Percentiles rank a stretch among this genome's conserved stretches.
Evolutionary conservation across 176 grass and related monocot genomes (phyloP).

Genomic region (Carex parvula): DNA sequence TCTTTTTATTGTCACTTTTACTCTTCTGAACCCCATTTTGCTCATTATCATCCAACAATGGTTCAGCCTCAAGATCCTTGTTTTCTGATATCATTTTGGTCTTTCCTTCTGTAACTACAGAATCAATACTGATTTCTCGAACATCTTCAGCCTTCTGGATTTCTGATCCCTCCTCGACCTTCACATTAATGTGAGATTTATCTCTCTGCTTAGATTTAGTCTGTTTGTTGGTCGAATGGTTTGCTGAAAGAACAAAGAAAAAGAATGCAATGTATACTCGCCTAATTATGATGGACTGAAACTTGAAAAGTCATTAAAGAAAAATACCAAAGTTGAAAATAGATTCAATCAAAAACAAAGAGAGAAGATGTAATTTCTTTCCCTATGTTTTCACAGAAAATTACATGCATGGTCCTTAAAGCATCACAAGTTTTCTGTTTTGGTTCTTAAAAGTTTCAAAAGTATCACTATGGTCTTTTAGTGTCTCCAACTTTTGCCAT

Average conservation of each 20-base stretch:
- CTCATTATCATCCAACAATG: slow-evolving; percentile 34
- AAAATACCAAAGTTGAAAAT: not conserved
- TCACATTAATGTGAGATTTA: slow-evolving; percentile 19
- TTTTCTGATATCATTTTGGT: slow-evolving; percentile 30
- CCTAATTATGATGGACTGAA: not conserved
- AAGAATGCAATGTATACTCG: not conserved
- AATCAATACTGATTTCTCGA: slow-evolving; percentile 34
- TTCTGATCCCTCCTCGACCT: slow-evolving; percentile 33
- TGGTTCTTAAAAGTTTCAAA: not conserved
- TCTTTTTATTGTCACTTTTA: slow-evolving; percentile 26
- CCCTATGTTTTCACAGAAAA: not conserved
- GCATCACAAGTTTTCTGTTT: not conserved
- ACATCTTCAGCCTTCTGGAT: slow-evolving; percentile 27
- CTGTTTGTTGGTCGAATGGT: slow-evolving; percentile 31
- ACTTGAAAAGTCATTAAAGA: not conserved
- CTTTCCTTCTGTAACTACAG: slow-evolving; percentile 28
- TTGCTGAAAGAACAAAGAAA: slow-evolving; percentile 37
- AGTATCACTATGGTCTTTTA: not conserved
- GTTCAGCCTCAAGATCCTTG: slow-evolving; percentile 27
- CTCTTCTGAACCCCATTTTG: slow-evolving; percentile 43
- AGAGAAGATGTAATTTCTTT: not conserved
- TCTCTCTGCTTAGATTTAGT: slow-evolving; percentile 33
- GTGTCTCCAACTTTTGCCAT: not conserved
- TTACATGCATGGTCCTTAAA: not conserved
- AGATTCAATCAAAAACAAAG: not conserved